Conservation (phyloP, 129 eudicot species). For the Centaurea solstitialis region DNA sequence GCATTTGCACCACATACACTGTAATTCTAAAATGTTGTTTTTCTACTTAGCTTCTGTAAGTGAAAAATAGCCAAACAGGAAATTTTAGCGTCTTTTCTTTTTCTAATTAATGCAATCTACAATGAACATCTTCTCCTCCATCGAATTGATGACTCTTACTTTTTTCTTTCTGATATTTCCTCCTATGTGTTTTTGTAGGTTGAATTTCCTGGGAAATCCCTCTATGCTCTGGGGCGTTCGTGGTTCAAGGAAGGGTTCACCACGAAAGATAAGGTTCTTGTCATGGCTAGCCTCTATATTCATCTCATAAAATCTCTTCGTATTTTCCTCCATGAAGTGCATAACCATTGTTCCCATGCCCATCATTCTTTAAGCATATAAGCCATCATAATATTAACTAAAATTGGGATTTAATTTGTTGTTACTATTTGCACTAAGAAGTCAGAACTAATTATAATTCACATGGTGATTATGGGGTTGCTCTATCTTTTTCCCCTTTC, state of each 20-base stretch:
- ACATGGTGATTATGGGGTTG: background rate
- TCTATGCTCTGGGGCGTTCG: conserved; percentile 13
- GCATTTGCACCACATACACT: background rate
- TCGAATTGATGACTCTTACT: background rate
- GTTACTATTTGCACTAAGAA: background rate
- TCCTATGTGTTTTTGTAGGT: conserved; percentile 12
- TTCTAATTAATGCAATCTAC: background rate
- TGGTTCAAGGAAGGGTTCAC: conserved; percentile 20
- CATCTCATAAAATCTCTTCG: background rate
- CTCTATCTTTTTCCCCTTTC: background rate
- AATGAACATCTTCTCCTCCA: background rate
- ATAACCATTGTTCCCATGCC: background rate
- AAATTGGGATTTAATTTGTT: background rate
- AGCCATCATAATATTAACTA: background rate
- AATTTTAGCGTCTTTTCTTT: background rate
- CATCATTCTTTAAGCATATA: background rate
- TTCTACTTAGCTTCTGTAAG: background rate
- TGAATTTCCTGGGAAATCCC: background rate
- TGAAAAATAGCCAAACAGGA: background rate
- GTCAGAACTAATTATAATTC: background rate
- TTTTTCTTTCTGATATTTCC: background rate
- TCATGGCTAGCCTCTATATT: background rate
- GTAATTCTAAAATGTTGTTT: background rate
- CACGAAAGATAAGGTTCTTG: conserved; percentile 13
- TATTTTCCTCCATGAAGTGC: background rate